These are phyloP conservation scores for Gardenia jasminoides DNA, from an alignment of 257 asterid species.

Conservation along the genomic window DNA sequence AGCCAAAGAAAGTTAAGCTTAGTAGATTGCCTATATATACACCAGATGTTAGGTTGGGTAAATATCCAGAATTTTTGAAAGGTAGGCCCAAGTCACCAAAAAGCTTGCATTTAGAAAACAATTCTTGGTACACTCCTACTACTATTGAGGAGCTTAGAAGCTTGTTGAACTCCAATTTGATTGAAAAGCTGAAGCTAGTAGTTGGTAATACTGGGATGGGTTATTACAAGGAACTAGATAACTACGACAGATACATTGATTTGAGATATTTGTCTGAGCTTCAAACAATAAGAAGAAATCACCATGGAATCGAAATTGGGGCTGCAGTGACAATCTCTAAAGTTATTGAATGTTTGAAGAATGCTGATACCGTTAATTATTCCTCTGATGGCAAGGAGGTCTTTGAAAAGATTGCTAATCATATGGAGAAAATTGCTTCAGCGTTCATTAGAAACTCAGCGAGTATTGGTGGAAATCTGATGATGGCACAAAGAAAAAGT, in stretches of 20 bases:
- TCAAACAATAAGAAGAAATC: constrained; percentile 36
- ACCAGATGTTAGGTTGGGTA: constrained; percentile 30
- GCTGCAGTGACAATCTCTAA: constrained; percentile 56
- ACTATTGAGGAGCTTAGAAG: constrained; percentile 50
- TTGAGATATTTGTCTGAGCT: constrained; percentile 52
- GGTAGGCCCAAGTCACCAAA: constrained; percentile 17
- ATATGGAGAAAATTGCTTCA: constrained; percentile 62
- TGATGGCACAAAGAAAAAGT: constrained; percentile 49
- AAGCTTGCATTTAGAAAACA: constrained; percentile 35
- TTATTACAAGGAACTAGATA: constrained; percentile 51
- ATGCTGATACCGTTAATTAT: constrained; percentile 13
- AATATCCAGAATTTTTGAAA: constrained; percentile 38
- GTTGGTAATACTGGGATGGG: constrained; percentile 69
- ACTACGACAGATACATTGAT: constrained; percentile 47
- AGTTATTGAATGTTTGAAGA: constrained; percentile 42
- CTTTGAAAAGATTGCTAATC: constrained; percentile 48
- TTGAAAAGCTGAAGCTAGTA: constrained; percentile 40
- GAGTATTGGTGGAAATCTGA: constrained; percentile 70
- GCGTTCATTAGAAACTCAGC: constrained; percentile 55
- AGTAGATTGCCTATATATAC: constrained; percentile 25
- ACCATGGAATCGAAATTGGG: constrained; percentile 55
- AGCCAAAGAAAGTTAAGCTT: constrained; percentile 26
- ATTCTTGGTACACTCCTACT: constrained; percentile 59
- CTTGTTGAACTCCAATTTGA: constrained; percentile 35
- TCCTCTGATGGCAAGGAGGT: constrained; percentile 27